Evolutionary conservation across 306 rosid species (phyloP).

Genomic region (Vigna hirtella): DNA sequence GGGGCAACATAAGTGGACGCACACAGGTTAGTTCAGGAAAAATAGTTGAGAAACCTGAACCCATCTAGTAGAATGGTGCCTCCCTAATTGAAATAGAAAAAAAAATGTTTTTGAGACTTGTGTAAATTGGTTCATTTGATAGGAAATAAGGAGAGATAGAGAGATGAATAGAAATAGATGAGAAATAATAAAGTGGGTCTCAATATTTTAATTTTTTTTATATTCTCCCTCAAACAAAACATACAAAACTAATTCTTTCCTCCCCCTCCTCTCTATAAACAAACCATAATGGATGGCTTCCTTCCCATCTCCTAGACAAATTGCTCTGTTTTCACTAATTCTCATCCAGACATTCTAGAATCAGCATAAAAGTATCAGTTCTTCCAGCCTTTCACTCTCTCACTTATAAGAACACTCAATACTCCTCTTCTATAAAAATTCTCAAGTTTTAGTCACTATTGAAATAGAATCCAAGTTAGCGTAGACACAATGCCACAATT

Average conservation of each 20-base stretch:
- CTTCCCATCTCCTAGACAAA: background rate
- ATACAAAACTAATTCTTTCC: too few relatives aligned
- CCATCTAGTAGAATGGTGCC: background rate
- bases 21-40: background rate
- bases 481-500: background rate
- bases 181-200: too few relatives aligned
- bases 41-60: background rate
- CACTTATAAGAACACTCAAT: background rate
- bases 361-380: background rate
- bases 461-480: background rate
- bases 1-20: background rate
- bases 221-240: too few relatives aligned
- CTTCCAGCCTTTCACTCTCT: background rate
- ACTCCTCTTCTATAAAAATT: background rate
- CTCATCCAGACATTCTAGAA: background rate
- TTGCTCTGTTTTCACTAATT: background rate
- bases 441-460: background rate
- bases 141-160: too few relatives aligned
- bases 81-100: background rate
- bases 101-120: too few relatives aligned
- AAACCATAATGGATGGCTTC: too few relatives aligned
- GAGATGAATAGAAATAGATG: too few relatives aligned
- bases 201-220: too few relatives aligned
- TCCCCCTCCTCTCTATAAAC: too few relatives aligned
- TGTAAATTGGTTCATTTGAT: too few relatives aligned